phyloP scores from a whole-genome alignment of 2,329 filamentous ascomycete species.

The Scleromitrula shiraiana region DNA sequence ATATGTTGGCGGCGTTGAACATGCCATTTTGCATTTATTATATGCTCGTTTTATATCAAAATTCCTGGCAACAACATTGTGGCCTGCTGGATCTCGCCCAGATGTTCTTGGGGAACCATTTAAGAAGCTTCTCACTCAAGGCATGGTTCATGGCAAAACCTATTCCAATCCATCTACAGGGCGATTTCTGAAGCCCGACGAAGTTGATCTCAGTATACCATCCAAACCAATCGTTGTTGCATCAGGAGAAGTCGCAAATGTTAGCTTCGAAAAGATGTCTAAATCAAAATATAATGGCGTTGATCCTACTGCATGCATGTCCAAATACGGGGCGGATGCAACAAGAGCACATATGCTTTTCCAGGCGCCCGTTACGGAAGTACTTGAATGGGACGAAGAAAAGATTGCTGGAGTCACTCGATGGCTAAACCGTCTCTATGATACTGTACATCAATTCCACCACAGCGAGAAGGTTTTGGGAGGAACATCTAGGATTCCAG shows the following conservation, averaged over 20 bases:
- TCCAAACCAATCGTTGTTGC: conserved; percentile 52
- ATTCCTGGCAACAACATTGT: conserved; percentile 57
- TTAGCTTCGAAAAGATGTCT: conserved; percentile 86
- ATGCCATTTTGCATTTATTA: conserved; percentile 81
- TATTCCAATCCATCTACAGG: conserved; percentile 67
- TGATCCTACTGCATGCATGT: conserved; percentile 66
- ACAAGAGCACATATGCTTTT: conserved; percentile 84
- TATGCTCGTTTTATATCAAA: conserved; percentile 90
- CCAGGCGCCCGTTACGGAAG: conserved; percentile 74
- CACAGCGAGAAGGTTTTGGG: no score
- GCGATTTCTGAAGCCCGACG: conserved; percentile 66
- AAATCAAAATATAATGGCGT: conserved; percentile 93
- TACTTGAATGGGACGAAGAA: conserved; percentile 79
- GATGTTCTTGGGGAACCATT: conserved; percentile 61
- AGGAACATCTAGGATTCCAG: background rate
- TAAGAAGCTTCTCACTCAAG: conserved; percentile 73
- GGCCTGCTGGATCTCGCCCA: conserved; percentile 35
- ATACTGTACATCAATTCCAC: conserved; percentile 8
- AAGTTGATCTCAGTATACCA: conserved; percentile 57
- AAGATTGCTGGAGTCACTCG: conserved; percentile 76
- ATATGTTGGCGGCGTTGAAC: conserved; percentile 86
- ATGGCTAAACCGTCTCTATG: conserved; percentile 61
- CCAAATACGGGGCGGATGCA: conserved; percentile 71
- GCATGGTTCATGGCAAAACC: conserved; percentile 88
- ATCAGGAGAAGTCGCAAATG: conserved; percentile 48